Base-by-base conservation (phyloP, 208 protist genomes). In the Lotmaria passim region DNA sequence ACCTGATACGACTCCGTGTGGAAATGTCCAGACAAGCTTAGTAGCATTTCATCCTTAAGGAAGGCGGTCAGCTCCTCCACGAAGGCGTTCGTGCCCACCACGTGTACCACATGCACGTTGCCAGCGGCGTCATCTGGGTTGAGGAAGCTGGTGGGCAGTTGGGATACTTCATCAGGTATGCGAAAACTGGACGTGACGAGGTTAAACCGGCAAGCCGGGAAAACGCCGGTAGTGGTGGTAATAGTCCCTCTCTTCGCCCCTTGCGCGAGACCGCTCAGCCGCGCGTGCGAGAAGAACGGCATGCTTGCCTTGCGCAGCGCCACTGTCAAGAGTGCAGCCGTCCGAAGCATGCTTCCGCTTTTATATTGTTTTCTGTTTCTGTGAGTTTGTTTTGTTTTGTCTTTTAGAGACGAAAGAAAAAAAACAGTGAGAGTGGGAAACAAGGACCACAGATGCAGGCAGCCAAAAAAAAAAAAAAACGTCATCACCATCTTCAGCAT, bases 41-140 rank as follows among this genome's bases (percentile, higher is more conserved):
- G 47, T 21, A 66, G 11, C 46, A 46, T n/a, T 34, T 1, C 33
- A 2, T 26, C 11, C 3, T 55, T 6, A 0, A 66, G 21, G 5
- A 66, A 31, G 2, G 6, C 31, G 3, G 30, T 26, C 8, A 66
- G 44, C 12, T 56, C 47, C 0, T 39, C 10, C 21, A 66, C 60
- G 23, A 66, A 66, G 17, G 31, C n/a, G 4, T 28, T 2, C 21
- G 60, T 23, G 28, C 60, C 60, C 6, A 56, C 15, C 23, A 56
- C 60, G 21, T 56, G 4, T 4, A 66, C 60, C 3, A 56, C 33
- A 34, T 44, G 30, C 33, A 43, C 47, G 46, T 66, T 66, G 8
- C 46, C 33, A 3, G 23, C 7, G 8, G 30, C 15, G 7, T 52
- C 58, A 3, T 23, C 15, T 2, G 46, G 2, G 2, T 2, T 31